These are phyloP conservation scores for Globisporangium cylindrosporum DNA, from an alignment of 352 stramenopile species.

Conservation along the genomic window DNA sequence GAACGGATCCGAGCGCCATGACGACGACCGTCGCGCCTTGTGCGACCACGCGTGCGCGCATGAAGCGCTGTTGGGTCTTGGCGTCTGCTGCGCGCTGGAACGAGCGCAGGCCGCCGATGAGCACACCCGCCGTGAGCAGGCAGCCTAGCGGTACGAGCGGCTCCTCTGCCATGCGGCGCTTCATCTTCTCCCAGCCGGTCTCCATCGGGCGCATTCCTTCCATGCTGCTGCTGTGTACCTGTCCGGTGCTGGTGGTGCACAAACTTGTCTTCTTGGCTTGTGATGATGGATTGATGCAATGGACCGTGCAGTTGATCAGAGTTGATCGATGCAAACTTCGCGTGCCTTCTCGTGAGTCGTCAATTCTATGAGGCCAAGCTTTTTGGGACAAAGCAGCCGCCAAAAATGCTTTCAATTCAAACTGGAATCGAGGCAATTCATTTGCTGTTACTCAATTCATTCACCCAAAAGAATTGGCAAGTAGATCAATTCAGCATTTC, in stretches of 20 bases:
- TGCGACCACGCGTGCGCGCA: conserved; percentile 68
- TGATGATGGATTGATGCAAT: neutral
- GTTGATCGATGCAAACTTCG: neutral
- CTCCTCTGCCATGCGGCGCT: conserved; percentile 68
- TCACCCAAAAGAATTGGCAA: neutral
- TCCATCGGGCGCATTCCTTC: conserved; percentile 46
- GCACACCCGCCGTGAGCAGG: conserved; percentile 54
- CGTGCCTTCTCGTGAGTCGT: conserved; percentile 8
- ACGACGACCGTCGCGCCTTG: conserved; percentile 73
- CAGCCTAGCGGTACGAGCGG: conserved; percentile 76
- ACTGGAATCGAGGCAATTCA: conserved; percentile 12
- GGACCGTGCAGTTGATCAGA: neutral
- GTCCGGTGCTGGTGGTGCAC: neutral
- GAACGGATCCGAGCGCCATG: conserved; percentile 59
- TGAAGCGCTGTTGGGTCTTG: conserved; percentile 78
- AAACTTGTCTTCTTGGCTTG: neutral
- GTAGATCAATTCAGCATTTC: neutral
- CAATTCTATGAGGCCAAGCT: neutral
- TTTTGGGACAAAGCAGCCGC: neutral
- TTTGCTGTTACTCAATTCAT: neutral
- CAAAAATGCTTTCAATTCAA: conserved; percentile 2
- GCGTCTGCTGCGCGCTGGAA: conserved; percentile 66
- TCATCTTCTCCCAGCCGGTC: conserved; percentile 78
- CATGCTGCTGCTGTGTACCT: conserved; percentile 18
- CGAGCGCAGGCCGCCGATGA: conserved; percentile 59